These are phyloP conservation scores for Podospora anserina DNA, from an alignment of 495 filamentous ascomycete species.

Conservation along the genomic window DNA sequence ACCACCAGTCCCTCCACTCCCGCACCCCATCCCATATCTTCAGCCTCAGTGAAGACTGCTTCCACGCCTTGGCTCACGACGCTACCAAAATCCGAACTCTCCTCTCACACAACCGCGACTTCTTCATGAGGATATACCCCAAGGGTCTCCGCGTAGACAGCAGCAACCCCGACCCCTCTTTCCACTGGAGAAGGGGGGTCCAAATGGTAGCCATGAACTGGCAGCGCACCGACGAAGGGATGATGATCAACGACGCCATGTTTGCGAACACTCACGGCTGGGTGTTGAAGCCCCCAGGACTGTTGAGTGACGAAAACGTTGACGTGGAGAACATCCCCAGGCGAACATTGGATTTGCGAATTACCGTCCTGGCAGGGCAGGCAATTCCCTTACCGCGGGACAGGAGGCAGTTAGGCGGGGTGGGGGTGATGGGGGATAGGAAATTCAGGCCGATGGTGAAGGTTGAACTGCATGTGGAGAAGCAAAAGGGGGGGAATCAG, in stretches of 20 bases:
- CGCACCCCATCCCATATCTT: constrained; percentile 77
- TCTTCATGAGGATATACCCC: constrained; percentile 89
- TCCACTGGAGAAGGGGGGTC: constrained; percentile 82
- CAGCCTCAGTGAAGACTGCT: constrained; percentile 73
- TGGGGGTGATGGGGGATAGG: constrained; percentile 29
- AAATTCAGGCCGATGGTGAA: constrained; percentile 54
- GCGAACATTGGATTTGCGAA: constrained; percentile 38
- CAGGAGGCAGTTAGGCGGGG: constrained; percentile 19
- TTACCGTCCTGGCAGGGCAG: constrained; percentile 46
- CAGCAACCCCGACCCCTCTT: constrained; percentile 79
- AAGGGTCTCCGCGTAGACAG: constrained; percentile 73
- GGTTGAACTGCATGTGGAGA: constrained; percentile 75
- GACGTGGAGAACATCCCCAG: constrained; percentile 24
- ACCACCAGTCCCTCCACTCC: constrained; percentile 53
- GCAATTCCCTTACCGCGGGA: constrained; percentile 37
- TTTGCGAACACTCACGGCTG: constrained; percentile 80
- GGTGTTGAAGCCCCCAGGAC: constrained; percentile 74
- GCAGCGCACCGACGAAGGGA: constrained; percentile 84
- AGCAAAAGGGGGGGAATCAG: constrained; percentile 34
- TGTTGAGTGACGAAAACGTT: constrained; percentile 26
- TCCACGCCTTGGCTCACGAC: constrained; percentile 56
- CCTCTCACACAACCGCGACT: constrained; percentile 75
- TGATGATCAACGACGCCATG: constrained; percentile 95
- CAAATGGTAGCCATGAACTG: constrained; percentile 95
- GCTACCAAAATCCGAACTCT: constrained; percentile 47